Evolutionary conservation across 2,329 filamentous ascomycete genomes (phyloP).

Genomic region (Pseudogymnoascus destructans): DNA sequence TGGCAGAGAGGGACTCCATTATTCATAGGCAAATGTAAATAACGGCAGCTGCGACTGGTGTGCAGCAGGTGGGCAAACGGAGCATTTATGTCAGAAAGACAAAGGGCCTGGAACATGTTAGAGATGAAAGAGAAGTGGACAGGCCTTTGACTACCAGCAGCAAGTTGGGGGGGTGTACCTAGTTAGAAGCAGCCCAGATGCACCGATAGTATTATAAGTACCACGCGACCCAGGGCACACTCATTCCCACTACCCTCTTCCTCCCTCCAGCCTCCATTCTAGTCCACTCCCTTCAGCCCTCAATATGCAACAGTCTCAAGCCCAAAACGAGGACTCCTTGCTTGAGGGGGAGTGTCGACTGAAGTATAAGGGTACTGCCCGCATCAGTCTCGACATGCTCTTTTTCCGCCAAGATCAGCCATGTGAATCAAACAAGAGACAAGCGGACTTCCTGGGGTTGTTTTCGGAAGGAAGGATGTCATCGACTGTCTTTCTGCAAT

Average conservation of each 20-base stretch:
- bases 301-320: neutral
- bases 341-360: constrained; percentile 9
- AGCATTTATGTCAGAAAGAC: neutral
- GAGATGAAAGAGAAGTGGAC: neutral
- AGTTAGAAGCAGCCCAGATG: neutral
- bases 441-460: constrained; percentile 11
- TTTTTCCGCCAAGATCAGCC: constrained; percentile 12
- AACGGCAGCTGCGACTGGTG: neutral
- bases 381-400: constrained; percentile 12
- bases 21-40: neutral
- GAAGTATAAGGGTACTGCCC: constrained; percentile 10
- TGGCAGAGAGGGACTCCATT: neutral
- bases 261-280: neutral
- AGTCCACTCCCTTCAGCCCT: neutral
- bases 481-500: constrained; percentile 16
- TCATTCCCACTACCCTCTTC: neutral
- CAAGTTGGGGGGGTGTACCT: neutral
- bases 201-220: neutral
- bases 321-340: neutral
- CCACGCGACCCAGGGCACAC: neutral
- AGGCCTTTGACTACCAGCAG: neutral
- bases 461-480: constrained; percentile 12
- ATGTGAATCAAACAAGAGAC: constrained; percentile 12
- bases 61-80: neutral
- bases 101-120: neutral